A percentile compares a stretch with the other conserved stretches of the same genome.
Conservation (phyloP, 805 yeast genomes). For the Nakazawaea peltata region DNA sequence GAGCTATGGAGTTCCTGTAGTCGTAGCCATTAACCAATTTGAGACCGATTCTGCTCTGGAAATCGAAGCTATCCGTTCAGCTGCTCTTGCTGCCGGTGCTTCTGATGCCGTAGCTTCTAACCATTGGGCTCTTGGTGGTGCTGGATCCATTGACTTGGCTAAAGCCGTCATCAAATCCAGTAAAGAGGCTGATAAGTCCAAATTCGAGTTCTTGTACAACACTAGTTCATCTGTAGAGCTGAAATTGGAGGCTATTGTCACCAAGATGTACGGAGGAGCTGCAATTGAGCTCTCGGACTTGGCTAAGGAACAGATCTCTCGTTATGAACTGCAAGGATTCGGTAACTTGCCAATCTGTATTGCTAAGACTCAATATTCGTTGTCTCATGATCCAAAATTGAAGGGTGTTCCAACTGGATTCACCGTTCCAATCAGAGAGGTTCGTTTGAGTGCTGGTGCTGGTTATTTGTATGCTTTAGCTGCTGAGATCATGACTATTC, state of each 20-base stretch:
- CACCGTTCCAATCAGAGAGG: conserved; percentile 74
- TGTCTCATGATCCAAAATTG: conserved; percentile 74
- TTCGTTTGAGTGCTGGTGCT: conserved; percentile 81
- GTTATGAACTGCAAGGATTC: conserved; percentile 67
- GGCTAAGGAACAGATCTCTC: conserved; percentile 62
- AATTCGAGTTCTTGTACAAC: conserved; percentile 51
- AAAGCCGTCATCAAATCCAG: conserved; percentile 60
- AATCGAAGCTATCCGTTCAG: conserved; percentile 58
- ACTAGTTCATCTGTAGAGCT: conserved; percentile 58
- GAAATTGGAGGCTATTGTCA: conserved; percentile 59
- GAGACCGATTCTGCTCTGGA: conserved; percentile 65
- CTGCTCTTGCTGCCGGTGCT: conserved; percentile 72
- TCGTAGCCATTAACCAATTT: conserved; percentile 78
- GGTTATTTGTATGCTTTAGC: conserved; percentile 82
- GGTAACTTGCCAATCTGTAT: conserved; percentile 75
- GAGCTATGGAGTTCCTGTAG: conserved; percentile 68
- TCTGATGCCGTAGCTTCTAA: conserved; percentile 70
- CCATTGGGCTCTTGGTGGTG: conserved; percentile 87
- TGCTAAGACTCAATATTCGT: conserved; percentile 80
- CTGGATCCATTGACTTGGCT: conserved; percentile 71
- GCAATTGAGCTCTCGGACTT: conserved; percentile 60
- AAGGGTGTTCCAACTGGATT: conserved; percentile 82
- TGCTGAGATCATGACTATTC: conserved; percentile 80
- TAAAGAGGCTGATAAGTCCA: conserved; percentile 13
- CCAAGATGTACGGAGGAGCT: conserved; percentile 71